Evolutionary conservation across 352 stramenopile species (phyloP).

Genomic region (Globisporangium recalcitrans): DNA sequence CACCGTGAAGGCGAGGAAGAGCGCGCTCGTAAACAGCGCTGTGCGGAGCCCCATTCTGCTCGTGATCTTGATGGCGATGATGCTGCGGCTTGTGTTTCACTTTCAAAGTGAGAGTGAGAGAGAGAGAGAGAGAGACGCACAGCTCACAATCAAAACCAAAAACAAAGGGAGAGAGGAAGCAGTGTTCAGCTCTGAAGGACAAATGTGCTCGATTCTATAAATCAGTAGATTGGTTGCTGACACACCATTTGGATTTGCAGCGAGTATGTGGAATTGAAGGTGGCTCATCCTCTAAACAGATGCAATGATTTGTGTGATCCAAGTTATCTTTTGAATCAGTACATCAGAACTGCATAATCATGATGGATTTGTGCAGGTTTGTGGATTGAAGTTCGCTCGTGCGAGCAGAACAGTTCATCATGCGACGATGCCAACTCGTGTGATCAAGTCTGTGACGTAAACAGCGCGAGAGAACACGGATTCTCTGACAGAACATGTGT

Average conservation of each 20-base stretch:
- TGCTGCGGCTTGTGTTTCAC: not conserved
- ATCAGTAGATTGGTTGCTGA: not conserved
- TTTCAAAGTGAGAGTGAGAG: conserved; percentile 10
- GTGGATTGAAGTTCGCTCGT: no score
- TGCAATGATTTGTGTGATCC: not conserved
- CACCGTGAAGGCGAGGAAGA: conserved; percentile 23
- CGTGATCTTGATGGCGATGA: not conserved
- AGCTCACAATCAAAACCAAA: no score
- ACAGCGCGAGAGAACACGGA: no score
- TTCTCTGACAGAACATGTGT: no score
- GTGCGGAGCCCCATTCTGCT: conserved; percentile 24
- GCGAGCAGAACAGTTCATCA: no score
- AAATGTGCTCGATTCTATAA: not conserved
- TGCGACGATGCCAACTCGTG: no score
- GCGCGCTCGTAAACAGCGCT: conserved; percentile 14
- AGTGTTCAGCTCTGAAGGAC: not conserved
- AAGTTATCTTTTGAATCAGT: not conserved
- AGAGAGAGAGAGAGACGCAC: not conserved
- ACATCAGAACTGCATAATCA: not conserved
- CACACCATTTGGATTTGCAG: not conserved
- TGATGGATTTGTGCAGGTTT: no score
- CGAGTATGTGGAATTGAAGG: not conserved
- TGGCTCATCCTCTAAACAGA: not conserved
- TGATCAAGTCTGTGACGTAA: not conserved
- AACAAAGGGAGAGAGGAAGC: not conserved